phyloP scores from a whole-genome alignment of 371 early-diverging fungal genomes.

The Mucor irregularis region DNA sequence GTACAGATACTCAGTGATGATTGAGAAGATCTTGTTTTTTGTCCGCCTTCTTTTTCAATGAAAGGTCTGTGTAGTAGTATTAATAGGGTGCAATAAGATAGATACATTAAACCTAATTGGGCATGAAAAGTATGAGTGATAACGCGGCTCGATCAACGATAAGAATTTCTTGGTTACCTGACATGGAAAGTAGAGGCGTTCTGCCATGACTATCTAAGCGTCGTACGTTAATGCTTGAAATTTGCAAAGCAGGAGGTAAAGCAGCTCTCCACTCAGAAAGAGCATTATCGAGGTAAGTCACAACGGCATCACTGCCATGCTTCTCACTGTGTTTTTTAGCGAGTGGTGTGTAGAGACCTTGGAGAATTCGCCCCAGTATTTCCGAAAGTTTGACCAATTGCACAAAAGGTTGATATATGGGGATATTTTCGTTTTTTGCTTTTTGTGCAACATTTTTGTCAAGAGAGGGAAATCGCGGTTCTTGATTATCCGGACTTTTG shows the following conservation, averaged over 20 bases:
- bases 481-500: conserved; percentile 13
- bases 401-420: conserved; percentile 52
- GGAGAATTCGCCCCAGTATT: conserved; percentile 45
- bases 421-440: conserved; percentile 35
- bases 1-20: conserved; percentile 61
- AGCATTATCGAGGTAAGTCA: conserved; percentile 41
- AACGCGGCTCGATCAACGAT: too few species aligned
- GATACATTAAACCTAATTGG: conserved; percentile 44
- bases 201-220: conserved; percentile 30
- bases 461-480: conserved; percentile 37
- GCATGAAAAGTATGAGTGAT: background rate
- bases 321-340: conserved; percentile 49
- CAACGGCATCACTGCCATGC: conserved; percentile 52
- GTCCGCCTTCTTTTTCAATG: conserved; percentile 40
- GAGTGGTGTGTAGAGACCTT: conserved; percentile 49
- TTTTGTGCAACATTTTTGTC: conserved; percentile 34
- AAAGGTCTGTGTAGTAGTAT: conserved; percentile 60
- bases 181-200: conserved; percentile 42
- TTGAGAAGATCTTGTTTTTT: conserved; percentile 31
- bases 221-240: conserved; percentile 31
- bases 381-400: conserved; percentile 48
- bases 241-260: conserved; percentile 43
- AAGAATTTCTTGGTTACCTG: conserved; percentile 22
- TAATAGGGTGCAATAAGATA: conserved; percentile 52
- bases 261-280: conserved; percentile 46